Conservation (phyloP, 768 basidiomycete species). For the Boletus tylopilopsis region DNA sequence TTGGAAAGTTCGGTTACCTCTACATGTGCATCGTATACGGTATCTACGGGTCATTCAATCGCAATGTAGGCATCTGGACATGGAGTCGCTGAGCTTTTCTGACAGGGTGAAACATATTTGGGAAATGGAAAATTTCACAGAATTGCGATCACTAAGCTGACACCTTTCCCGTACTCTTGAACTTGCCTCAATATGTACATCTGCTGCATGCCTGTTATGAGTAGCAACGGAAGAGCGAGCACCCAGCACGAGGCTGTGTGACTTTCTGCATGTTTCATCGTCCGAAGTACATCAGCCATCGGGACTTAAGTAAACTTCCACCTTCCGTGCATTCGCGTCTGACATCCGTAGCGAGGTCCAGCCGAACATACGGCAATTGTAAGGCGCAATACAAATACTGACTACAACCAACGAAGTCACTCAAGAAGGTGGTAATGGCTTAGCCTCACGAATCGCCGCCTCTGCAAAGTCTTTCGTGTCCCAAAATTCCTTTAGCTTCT, state of each 20-base stretch:
- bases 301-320: no score
- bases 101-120: conserved; percentile 9
- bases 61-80: conserved; percentile 3
- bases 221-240: no score
- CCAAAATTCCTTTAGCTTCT: conserved; percentile 11
- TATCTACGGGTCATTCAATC: neutral
- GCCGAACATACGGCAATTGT: no score
- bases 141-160: conserved; percentile 4
- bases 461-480: conserved; percentile 8
- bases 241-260: no score
- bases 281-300: no score
- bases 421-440: neutral
- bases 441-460: conserved; percentile 2
- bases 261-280: no score
- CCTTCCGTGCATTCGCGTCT: no score
- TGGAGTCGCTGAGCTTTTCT: neutral
- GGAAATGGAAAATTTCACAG: conserved; percentile 6
- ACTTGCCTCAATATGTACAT: no score
- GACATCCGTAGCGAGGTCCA: no score
- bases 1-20: neutral
- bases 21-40: neutral
- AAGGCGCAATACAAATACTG: no score
- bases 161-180: neutral
- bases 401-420: neutral
- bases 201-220: no score